Evolutionary conservation across 768 basidiomycete genomes (phyloP), one percentile per base, ranked within the genome.

Genomic region (Paxillus involutus): DNA sequence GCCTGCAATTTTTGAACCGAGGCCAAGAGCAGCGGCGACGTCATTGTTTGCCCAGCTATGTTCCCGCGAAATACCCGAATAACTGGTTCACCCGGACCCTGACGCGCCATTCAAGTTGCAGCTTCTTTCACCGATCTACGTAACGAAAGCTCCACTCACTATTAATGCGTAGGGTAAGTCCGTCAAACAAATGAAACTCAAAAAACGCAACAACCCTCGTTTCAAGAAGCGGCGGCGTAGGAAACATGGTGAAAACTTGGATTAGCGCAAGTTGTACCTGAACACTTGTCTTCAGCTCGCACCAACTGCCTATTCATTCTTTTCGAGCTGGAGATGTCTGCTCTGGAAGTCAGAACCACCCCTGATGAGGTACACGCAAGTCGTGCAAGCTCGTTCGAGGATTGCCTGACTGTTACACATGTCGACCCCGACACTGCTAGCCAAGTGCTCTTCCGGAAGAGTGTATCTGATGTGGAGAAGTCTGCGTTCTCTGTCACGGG

Each of bases 81-180:
- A 40, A 7, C 12, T 40, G n/a, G 9, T 17, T 13, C 39, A 40
- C 39, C 37, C 4, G 11, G 37, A 39, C 37, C 37, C 37, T 39
- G 37, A 39, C 37, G 37, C 37, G 16, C 37, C n/a, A 14, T 39
- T 26, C 26, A 26, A 26, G 17, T 24, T 24, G 44, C 16, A 6
- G 8, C 4, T 24, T 26, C 40, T 26, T 26, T 26, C 26, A 6
- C 33, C 29, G 30, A 19, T 21, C 40, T 51, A 56, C 56, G 62
- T 63, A 61, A 63, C 51, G 36, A 29, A 39, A 48, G 56, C 62
- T 49, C 62, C 56, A 55, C 62, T n/a, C 43, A 35, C 33, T 44
- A 26, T 26, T 26, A 26, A 3, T 26, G 26, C 26, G 26, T 6
- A 33, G 13, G n/a, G 26, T 32, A 45, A 45, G 6, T 12, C 49